Percentiles rank a stretch among this genome's conserved stretches.
phyloP scores from a whole-genome alignment of 108 stramenopile species.

The Pseudonitzschia pungens region DNA sequence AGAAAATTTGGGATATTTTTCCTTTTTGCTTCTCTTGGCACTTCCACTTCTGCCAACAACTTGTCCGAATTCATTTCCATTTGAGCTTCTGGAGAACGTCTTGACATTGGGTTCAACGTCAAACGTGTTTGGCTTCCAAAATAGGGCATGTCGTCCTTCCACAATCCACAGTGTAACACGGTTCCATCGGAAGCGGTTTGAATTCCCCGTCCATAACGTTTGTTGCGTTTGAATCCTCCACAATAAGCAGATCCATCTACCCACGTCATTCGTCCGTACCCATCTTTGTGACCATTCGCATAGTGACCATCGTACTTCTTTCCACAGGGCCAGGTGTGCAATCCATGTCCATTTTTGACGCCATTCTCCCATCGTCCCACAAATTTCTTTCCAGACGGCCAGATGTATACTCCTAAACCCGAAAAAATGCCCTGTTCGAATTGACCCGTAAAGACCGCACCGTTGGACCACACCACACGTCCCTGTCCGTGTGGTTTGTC shows the following conservation, averaged over 20 bases:
- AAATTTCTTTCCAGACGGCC: constrained; percentile 41
- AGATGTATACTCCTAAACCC: constrained; percentile 42
- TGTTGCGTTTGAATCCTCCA: constrained; percentile 43
- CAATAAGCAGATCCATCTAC: constrained; percentile 42
- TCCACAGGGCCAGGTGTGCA: constrained; percentile 38
- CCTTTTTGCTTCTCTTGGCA: not conserved
- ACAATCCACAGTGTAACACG: constrained; percentile 33
- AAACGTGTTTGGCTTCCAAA: not conserved
- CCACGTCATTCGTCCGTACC: constrained; percentile 49
- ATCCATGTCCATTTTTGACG: constrained; percentile 38
- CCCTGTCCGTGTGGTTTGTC: constrained; percentile 47
- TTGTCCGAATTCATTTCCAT: not conserved
- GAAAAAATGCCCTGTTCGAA: constrained; percentile 44
- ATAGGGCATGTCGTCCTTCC: constrained; percentile 31
- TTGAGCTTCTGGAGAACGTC: not conserved
- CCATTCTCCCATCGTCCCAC: constrained; percentile 44
- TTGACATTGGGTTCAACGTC: not conserved
- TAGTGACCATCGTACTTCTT: constrained; percentile 47
- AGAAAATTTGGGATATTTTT: not conserved
- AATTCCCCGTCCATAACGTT: constrained; percentile 42
- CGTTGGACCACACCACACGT: constrained; percentile 47
- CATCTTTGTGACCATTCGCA: constrained; percentile 41
- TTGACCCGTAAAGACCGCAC: constrained; percentile 43
- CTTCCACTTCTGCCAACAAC: not conserved
- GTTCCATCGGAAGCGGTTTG: constrained; percentile 24